Evolutionary conservation across 495 filamentous ascomycete species (phyloP), one percentile per base, ranked within the genome.

Genomic region (Penicillium soppii): DNA sequence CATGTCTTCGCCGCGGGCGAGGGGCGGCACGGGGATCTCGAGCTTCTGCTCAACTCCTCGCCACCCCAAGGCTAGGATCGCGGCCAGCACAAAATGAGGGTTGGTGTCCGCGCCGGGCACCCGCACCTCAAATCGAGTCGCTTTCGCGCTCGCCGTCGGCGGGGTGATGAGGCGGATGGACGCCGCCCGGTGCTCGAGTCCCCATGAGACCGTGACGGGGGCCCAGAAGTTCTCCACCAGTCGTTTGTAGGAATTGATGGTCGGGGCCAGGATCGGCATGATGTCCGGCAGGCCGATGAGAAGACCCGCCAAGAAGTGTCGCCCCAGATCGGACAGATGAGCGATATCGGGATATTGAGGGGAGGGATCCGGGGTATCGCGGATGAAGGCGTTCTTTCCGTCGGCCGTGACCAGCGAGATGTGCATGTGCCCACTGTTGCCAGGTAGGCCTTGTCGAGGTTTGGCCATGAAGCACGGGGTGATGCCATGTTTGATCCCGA

Each of bases 391-490:
- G 57, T 97, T 97, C 57, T 84, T 86, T 7, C 71, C 71, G 41
- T 74, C 63, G 32, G 79, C 74, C 17, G 88, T 85, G 10, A 90
- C 82, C 63, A 72, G 59, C 0, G 91, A 96, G 51, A 97, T 77
- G 63, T 98, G 94, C 81, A 96, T 94, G 68, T 98, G 94, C 1
- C 94, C 94, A 37, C 85, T 90, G 66, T 96, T 97, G 7, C 94
- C 94, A 0, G 94, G 94, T 0, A 97, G 71, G 0, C 90, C 90
- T 58, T 94, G 81, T 37, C 86, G 82, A 4, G 94, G 94, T 65
- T 97, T 98, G n/a, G 94, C 94, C 94, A 98, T 98, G 74, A 98
- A 98, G 65, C 90, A 92, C 1, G 94, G 94, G 0, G 89, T 96
- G 59, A 97, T 96, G 37, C 90, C 91, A 68, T 89, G 86, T 63